Evolutionary conservation across 2,329 filamentous ascomycete genomes (phyloP).

Genomic region (Byssochlamys sp.): DNA sequence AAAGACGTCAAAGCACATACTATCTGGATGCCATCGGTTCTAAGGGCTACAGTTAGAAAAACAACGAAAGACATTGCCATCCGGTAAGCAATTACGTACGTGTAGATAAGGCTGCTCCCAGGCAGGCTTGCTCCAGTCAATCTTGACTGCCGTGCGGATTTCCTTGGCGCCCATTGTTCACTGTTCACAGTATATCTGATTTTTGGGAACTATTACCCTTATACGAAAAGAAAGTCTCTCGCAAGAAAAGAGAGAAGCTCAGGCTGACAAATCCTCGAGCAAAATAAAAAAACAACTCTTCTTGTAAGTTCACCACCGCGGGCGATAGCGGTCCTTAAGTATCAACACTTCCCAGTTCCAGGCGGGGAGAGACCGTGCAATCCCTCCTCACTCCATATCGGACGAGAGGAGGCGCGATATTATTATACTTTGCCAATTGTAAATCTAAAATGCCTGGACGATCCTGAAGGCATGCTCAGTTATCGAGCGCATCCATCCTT

Average conservation of each 20-base stretch:
- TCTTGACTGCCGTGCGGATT: conserved; percentile 63
- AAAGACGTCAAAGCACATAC: conserved; percentile 39
- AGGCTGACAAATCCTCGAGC: not conserved
- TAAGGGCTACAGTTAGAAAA: conserved; percentile 25
- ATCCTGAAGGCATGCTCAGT: not conserved
- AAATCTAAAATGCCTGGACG: not conserved
- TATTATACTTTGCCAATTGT: not conserved
- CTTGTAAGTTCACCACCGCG: not conserved
- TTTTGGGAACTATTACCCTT: not conserved
- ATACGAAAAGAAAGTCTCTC: not conserved
- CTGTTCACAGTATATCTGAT: not conserved
- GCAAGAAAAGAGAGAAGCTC: not conserved
- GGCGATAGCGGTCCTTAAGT: not conserved
- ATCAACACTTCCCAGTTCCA: not conserved
- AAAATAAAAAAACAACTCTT: not conserved
- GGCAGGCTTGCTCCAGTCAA: conserved; percentile 63
- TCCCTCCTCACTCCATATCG: not conserved
- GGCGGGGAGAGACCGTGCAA: not conserved
- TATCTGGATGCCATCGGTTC: conserved; percentile 91
- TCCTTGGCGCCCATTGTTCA: conserved; percentile 27
- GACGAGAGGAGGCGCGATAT: not conserved
- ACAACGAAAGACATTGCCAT: not conserved
- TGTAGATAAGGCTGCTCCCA: conserved; percentile 61
- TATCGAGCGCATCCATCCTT: not conserved
- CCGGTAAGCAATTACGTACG: conserved; percentile 39